Evolutionary conservation across 176 grass and related monocot species (phyloP), one percentile per base, ranked within the genome.

Genomic region (Aegilops longissima): DNA sequence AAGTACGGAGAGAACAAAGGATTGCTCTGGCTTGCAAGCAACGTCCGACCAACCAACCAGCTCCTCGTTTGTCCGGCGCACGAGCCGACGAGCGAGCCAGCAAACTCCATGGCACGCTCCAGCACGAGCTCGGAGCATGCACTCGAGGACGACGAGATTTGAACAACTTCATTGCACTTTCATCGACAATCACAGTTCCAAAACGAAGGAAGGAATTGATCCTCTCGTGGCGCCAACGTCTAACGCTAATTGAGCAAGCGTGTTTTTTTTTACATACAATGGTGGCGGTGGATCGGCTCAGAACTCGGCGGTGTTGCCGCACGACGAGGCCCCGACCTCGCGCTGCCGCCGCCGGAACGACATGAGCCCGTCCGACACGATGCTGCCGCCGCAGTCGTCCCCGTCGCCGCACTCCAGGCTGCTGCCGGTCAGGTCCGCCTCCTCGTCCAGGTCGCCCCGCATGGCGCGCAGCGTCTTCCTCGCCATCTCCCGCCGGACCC

Each of bases 291-390:
- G 16, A 29, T 5, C 16, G 8, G 61, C 16, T 91, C 87, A 96
- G 86, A 99, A 99, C 78, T 94, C 91, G 87, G 90, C 27, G 0
- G 94, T 89, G 76, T 86, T 92, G 68, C 70, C 74, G 81, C 84
- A 67, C 3, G 86, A 86, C 24, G 67, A 88, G 11, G 10, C 59
- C 4, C 76, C 83, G 34, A 89, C 70, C 56, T 93, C 89, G 23
- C 76, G 89, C 69, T 85, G 39, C 85, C 85, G 84, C 13, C 89
- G 88, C 20, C 86, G 94, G 84, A 97, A 99, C 18, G 92, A 91
- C 78, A 95, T 89, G 77, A 99, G 87, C 20, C 97, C 92, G 51
- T 96, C 90, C 0, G 97, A 99, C 6, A 97, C 90, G 38, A 93
- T 88, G 52, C 88, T 94, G 8, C 90, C 85, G 59, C 86, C 89